Percentiles rank a stretch among this genome's conserved stretches.
Conservation (phyloP, 192 early-diverging fungal species). For the Glomus cerebriforme region DNA sequence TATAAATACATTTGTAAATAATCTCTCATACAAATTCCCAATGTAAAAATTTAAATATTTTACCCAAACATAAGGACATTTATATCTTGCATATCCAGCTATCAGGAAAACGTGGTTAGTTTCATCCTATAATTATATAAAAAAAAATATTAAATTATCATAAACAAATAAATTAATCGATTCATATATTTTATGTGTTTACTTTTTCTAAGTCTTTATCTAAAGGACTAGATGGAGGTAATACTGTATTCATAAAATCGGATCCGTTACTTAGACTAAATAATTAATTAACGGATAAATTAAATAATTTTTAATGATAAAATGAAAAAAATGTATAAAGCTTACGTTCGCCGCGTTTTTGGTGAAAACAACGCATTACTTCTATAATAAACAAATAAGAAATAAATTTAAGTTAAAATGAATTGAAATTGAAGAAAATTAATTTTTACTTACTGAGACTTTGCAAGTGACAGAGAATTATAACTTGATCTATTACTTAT, state of each 20-base stretch:
- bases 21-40: not conserved
- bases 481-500: conserved; percentile 33
- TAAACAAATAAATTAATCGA: not conserved
- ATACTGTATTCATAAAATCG: not conserved
- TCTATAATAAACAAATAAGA: conserved; percentile 27
- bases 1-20: not conserved
- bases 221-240: conserved; percentile 41
- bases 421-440: conserved; percentile 33
- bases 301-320: not conserved
- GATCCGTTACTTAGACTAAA: conserved; percentile 17
- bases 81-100: conserved; percentile 70
- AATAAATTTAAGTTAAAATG: conserved; percentile 37
- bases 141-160: not conserved
- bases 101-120: conserved; percentile 61
- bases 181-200: not conserved
- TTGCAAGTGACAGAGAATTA: conserved; percentile 48
- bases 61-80: conserved; percentile 76
- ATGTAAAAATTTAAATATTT: conserved; percentile 24
- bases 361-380: conserved; percentile 31
- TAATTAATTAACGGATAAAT: not conserved
- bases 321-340: not conserved
- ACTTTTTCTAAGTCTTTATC: conserved; percentile 42
- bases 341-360: conserved; percentile 28
- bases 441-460: conserved; percentile 45
- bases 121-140: conserved; percentile 42